A percentile compares a stretch with the other conserved stretches of the same genome.
phyloP scores from a whole-genome alignment of 2,329 filamentous ascomycete species.

The Fusarium decemcellulare region DNA sequence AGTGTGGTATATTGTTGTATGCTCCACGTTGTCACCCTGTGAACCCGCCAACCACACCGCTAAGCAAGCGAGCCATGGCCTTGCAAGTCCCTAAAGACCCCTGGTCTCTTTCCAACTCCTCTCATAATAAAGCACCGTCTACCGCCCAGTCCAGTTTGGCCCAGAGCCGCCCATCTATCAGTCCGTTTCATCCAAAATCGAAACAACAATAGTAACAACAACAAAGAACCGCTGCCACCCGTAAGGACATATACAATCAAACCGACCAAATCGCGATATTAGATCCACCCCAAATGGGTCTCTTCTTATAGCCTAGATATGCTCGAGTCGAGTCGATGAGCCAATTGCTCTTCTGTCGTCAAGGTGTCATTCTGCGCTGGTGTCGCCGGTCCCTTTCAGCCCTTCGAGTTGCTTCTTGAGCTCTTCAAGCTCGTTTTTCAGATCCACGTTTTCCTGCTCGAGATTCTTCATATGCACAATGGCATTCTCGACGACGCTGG shows the following conservation, averaged over 20 bases:
- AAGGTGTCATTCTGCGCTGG: slow-evolving; percentile 21
- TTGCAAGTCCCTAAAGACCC: background rate
- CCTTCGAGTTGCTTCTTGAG: slow-evolving; percentile 52
- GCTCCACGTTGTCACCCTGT: slow-evolving; percentile 10
- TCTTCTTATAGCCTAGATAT: background rate
- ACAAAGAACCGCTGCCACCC: slow-evolving; percentile 37
- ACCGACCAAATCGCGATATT: slow-evolving; percentile 20
- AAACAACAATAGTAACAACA: slow-evolving; percentile 28
- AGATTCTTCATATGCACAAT: slow-evolving; percentile 95
- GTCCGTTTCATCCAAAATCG: slow-evolving; percentile 20
- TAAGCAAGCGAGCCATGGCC: slow-evolving; percentile 8
- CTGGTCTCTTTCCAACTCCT: slow-evolving; percentile 10
- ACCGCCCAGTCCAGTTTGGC: slow-evolving; percentile 22
- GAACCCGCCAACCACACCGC: slow-evolving; percentile 9
- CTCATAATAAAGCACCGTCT: slow-evolving; percentile 17
- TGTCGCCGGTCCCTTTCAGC: slow-evolving; percentile 33
- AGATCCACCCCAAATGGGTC: slow-evolving; percentile 24
- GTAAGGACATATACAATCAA: slow-evolving; percentile 17
- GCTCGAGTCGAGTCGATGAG: slow-evolving; percentile 4
- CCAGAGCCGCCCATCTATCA: slow-evolving; percentile 34
- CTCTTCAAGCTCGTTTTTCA: slow-evolving; percentile 71
- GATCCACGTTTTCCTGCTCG: slow-evolving; percentile 78
- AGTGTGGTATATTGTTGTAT: slow-evolving; percentile 39
- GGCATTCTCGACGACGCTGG: slow-evolving; percentile 96
- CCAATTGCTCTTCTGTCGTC: slow-evolving; percentile 6